Evolutionary conservation across 2,329 filamentous ascomycete genomes (phyloP), one percentile per base, ranked within the genome.

Genomic region (Aspergillus pseudotamarii): DNA sequence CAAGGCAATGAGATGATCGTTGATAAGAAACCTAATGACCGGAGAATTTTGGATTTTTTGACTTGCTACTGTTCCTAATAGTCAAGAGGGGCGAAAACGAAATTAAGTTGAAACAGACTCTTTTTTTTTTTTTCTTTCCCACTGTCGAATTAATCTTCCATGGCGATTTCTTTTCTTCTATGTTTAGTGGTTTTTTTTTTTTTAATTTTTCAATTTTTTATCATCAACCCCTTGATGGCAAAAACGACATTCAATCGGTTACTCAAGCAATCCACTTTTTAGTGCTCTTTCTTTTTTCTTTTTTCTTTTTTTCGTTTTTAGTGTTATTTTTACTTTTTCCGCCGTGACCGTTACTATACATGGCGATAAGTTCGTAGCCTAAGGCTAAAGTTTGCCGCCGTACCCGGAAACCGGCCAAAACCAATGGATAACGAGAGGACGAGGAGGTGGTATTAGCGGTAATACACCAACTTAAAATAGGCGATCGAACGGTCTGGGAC

Each of bases 401-500:
- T 62, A 65, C 65, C 68, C 66, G 66, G 64, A 62, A 62, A 60
- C 61, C 58, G 55, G 59, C 41, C 30, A 61, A 46, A 41, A 36
- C 38, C 34, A 41, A 62, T 63, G 50, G 50, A 59, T 60, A 54
- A 60, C 61, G 61, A 58, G 41, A 58, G 48, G 34, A 26, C 36
- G 53, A 43, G 57, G 43, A 56, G 43, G 60, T 58, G 53, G 60
- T 64, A 68, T 64, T 67, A 66, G 61, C 55, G 63, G 63, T 66
- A 64, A 66, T 62, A 66, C 57, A 34, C 50, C 60, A 69, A 70
- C 68, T 66, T 70, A 67, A 70, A 68, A 65, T 67, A 69, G 67
- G 64, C 67, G 68, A 70, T 69, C 68, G 68, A 70, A 70, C 68
- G 67, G 68, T 69, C 68, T 70, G 61, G 68, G 68, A 70, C 67